A percentile compares a stretch with the other conserved stretches of the same genome.
phyloP scores from a whole-genome alignment of 257 asterid species.

The Nyctanthes arbortristis region DNA sequence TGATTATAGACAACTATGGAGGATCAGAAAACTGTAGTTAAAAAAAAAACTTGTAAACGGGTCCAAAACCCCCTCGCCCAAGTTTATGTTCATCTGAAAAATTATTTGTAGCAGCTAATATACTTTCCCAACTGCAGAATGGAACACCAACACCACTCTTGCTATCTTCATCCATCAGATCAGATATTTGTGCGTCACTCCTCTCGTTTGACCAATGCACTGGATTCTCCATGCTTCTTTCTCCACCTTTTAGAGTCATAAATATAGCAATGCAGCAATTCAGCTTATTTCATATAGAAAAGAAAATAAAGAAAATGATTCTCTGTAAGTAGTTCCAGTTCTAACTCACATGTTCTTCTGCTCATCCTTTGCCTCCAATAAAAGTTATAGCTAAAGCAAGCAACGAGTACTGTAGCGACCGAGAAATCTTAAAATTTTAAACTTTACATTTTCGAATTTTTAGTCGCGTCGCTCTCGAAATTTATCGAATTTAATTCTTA shows the following conservation, averaged over 20 bases:
- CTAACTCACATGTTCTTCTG: conserved; percentile 18
- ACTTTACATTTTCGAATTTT: too few relatives aligned
- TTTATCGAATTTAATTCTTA: too few relatives aligned
- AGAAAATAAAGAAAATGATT: not conserved
- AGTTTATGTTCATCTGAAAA: conserved; percentile 55
- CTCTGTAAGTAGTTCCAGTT: not conserved
- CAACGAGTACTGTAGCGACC: too few relatives aligned
- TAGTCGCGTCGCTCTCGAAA: too few relatives aligned
- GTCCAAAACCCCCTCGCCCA: conserved; percentile 75
- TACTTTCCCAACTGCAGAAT: conserved; percentile 35
- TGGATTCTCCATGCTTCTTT: conserved; percentile 15
- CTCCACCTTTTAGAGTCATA: conserved; percentile 15
- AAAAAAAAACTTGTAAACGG: conserved; percentile 61
- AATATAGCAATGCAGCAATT: not conserved
- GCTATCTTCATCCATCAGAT: conserved; percentile 36
- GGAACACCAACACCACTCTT: conserved; percentile 39
- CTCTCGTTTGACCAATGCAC: conserved; percentile 6
- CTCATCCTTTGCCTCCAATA: conserved; percentile 23
- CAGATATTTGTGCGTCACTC: conserved; percentile 22
- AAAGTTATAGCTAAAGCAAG: conserved; percentile 27
- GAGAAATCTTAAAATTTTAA: too few relatives aligned
- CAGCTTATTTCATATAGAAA: too few relatives aligned
- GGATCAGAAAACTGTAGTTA: not conserved
- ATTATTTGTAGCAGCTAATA: conserved; percentile 49
- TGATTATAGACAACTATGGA: not conserved